Conservation (phyloP, 345 rosid species). For the Eucalyptus urophylla region DNA sequence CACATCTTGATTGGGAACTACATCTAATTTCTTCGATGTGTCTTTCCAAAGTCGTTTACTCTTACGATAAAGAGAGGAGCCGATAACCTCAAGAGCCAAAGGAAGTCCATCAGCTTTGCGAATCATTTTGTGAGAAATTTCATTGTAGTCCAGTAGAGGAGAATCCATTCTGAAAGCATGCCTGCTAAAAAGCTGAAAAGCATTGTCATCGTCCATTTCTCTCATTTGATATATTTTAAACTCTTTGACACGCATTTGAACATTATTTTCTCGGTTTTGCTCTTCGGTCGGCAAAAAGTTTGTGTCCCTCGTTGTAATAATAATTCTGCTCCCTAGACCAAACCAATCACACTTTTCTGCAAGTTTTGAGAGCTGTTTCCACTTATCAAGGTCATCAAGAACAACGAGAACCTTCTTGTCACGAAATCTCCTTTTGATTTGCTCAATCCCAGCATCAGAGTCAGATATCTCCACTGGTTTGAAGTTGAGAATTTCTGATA, state of each 20-base stretch:
- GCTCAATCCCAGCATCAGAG: neutral
- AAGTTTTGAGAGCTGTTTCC: neutral
- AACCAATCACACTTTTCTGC: neutral
- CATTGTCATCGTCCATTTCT: neutral
- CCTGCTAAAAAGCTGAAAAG: fast-evolving
- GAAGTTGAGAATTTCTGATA: neutral
- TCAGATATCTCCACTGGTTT: neutral
- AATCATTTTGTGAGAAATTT: neutral
- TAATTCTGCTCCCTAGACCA: neutral
- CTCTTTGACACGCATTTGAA: fast-evolving
- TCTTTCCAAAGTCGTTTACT: neutral
- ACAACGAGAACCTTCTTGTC: neutral
- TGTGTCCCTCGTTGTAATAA: neutral
- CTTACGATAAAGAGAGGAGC: fast-evolving
- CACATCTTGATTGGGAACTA: neutral
- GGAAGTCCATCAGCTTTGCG: neutral
- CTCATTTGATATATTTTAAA: neutral
- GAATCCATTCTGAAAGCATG: neutral
- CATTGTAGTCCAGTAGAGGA: neutral
- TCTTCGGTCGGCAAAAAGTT: neutral
- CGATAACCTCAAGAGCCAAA: neutral
- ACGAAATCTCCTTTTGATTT: neutral
- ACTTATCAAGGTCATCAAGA: neutral
- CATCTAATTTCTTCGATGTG: neutral
- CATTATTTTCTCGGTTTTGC: neutral